These are phyloP conservation scores for Collybia sordida DNA, from an alignment of 768 basidiomycete species.

Conservation along the genomic window DNA sequence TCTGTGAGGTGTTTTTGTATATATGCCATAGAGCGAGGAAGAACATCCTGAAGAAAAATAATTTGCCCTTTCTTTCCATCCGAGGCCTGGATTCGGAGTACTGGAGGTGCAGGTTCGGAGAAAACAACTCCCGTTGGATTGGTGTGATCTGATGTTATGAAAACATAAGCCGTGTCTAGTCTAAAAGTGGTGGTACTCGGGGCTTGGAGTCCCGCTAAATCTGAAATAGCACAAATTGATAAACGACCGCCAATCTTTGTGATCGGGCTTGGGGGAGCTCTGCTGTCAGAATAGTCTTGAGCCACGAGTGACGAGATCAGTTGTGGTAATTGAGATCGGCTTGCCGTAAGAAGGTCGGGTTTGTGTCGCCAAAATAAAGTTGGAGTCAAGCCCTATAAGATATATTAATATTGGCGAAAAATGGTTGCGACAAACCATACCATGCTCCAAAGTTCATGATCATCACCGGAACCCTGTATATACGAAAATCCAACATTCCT, in stretches of 20 bases:
- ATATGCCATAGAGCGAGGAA: slow-evolving; percentile 52
- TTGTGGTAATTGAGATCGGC: slow-evolving; percentile 48
- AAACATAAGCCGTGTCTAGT: neutral
- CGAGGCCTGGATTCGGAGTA: slow-evolving; percentile 22
- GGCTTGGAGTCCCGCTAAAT: slow-evolving; percentile 7
- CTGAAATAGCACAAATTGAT: slow-evolving; percentile 33
- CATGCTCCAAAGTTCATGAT: slow-evolving; percentile 89
- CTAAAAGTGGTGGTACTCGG: neutral
- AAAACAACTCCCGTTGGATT: neutral
- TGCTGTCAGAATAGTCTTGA: neutral
- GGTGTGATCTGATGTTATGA: slow-evolving; percentile 1
- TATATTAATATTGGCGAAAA: neutral
- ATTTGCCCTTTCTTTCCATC: slow-evolving; percentile 56
- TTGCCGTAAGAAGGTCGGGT: slow-evolving; percentile 42
- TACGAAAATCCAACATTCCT: slow-evolving; percentile 75
- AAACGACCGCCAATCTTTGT: slow-evolving; percentile 38
- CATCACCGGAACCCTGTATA: slow-evolving; percentile 93
- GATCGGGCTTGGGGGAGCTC: slow-evolving; percentile 27
- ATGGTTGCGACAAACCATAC: slow-evolving; percentile 31
- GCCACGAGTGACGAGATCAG: slow-evolving; percentile 36
- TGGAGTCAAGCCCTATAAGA: slow-evolving; percentile 70
- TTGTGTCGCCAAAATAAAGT: slow-evolving; percentile 66
- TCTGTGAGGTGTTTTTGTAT: slow-evolving; percentile 36
- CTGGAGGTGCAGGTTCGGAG: neutral
- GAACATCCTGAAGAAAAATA: slow-evolving; percentile 22